phyloP scores from a whole-genome alignment of 306 rosid species.

The Begonia loranthoides region DNA sequence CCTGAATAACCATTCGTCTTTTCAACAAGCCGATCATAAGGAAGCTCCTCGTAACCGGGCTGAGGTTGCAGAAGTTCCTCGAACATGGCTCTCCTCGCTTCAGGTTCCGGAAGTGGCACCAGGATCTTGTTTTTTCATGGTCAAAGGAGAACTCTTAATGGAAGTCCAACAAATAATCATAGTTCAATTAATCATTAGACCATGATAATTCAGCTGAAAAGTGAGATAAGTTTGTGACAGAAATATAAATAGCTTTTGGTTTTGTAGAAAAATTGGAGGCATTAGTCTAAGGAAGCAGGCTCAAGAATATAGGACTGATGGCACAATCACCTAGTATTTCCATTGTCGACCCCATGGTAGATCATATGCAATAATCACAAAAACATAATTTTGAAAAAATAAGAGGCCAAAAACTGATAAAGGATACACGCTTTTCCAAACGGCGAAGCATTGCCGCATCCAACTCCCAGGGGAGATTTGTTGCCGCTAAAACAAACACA shows the following conservation, averaged over 20 bases:
- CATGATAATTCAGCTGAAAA: no score
- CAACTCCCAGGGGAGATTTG: conserved; percentile 96
- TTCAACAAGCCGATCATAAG: conserved; percentile 64
- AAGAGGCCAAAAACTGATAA: conserved; percentile 4
- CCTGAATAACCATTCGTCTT: conserved; percentile 75
- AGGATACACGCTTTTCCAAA: conserved; percentile 98
- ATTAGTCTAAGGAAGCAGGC: no score
- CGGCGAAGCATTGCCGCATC: conserved; percentile 99
- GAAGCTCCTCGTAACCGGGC: conserved; percentile 48
- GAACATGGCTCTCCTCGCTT: conserved; percentile 80
- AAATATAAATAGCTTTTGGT: no score
- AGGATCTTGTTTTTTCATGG: conserved; percentile 50
- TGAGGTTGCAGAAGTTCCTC: conserved; percentile 67
- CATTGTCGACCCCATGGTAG: no score
- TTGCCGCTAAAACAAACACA: conserved; percentile 94
- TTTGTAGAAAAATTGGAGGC: no score
- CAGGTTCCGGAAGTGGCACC: conserved; percentile 95
- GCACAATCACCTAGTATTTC: no score
- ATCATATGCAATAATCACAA: no score
- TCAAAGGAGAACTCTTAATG: conserved; percentile 25
- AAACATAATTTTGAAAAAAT: no score
- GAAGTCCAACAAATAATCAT: no score
- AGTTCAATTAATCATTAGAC: no score
- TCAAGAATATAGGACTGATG: no score
- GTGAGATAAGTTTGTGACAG: no score